Percentiles rank a stretch among this genome's conserved stretches.
These are phyloP conservation scores for Protomyces inouyei DNA, from an alignment of 1,139 yeast species.

Conservation along the genomic window DNA sequence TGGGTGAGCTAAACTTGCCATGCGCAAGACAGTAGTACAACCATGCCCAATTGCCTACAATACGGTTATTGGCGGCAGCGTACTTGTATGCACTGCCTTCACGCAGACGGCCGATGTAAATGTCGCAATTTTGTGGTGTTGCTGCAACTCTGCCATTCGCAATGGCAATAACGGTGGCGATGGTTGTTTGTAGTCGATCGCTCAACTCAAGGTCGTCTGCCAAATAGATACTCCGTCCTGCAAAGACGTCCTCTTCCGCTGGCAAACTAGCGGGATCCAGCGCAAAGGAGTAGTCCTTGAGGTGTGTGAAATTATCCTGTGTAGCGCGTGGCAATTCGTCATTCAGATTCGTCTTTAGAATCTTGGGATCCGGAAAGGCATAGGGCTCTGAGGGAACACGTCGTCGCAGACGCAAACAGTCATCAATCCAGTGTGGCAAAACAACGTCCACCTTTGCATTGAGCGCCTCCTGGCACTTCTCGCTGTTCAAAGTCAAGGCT, in stretches of 20 bases:
- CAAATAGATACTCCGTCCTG: conserved; percentile 38
- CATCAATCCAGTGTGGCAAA: conserved; percentile 69
- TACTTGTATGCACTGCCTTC: conserved; percentile 52
- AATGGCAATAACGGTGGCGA: conserved; percentile 40
- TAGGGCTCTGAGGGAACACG: conserved; percentile 54
- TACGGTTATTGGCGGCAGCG: conserved; percentile 38
- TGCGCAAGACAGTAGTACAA: conserved; percentile 59
- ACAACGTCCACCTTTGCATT: conserved; percentile 50
- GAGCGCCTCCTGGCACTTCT: conserved; percentile 34
- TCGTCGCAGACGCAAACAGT: conserved; percentile 54
- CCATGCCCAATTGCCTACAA: conserved; percentile 71
- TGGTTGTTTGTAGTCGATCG: conserved; percentile 36
- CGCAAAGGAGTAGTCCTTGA: conserved; percentile 1
- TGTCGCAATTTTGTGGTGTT: conserved; percentile 44
- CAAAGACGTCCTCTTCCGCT: conserved; percentile 35
- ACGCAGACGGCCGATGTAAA: conserved; percentile 64
- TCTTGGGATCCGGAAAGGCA: conserved; percentile 42
- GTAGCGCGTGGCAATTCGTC: conserved; percentile 12
- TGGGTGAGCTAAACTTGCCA: conserved; percentile 56
- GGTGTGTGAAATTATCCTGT: conserved; percentile 2
- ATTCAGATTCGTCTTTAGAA: conserved; percentile 13
- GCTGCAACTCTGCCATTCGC: conserved; percentile 45
- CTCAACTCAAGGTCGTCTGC: conserved; percentile 41
- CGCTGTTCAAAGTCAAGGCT: conserved; percentile 51
- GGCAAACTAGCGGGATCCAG: conserved; percentile 1